Conservation (phyloP, 2,329 filamentous ascomycete genomes). For the Arthrinium phaeospermum region DNA sequence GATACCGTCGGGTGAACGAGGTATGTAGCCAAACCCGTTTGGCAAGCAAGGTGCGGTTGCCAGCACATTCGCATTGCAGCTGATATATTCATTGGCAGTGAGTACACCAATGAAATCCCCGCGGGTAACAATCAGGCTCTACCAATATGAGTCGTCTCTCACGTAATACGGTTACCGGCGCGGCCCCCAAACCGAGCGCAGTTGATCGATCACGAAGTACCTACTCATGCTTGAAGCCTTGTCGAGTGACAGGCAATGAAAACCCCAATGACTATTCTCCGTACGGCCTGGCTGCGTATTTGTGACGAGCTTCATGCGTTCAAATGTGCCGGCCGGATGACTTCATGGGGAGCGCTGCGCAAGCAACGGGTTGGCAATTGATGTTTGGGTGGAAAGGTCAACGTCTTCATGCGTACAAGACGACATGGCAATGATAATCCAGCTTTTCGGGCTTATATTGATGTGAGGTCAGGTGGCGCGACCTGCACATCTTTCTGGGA, state of each 20-base stretch:
- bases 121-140: neutral
- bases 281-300: neutral
- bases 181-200: too few relatives aligned
- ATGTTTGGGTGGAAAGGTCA: too few relatives aligned
- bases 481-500: too few relatives aligned
- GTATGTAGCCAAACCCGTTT: neutral
- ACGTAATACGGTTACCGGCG: too few relatives aligned
- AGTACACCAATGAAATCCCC: neutral
- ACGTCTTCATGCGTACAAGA: too few relatives aligned
- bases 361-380: too few relatives aligned
- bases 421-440: too few relatives aligned
- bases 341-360: too few relatives aligned
- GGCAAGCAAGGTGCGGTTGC: neutral
- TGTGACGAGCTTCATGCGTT: neutral
- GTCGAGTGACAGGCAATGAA: neutral
- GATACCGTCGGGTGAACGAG: neutral
- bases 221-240: neutral
- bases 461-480: too few relatives aligned
- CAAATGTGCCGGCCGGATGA: neutral
- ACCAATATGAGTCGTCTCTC: neutral
- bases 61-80: neutral
- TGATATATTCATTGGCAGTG: neutral
- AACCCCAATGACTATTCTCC: neutral
- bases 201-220: too few relatives aligned
- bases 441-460: too few relatives aligned